These are phyloP conservation scores for Metschnikowia arizonensis DNA, from an alignment of 805 yeast species.

Conservation along the genomic window DNA sequence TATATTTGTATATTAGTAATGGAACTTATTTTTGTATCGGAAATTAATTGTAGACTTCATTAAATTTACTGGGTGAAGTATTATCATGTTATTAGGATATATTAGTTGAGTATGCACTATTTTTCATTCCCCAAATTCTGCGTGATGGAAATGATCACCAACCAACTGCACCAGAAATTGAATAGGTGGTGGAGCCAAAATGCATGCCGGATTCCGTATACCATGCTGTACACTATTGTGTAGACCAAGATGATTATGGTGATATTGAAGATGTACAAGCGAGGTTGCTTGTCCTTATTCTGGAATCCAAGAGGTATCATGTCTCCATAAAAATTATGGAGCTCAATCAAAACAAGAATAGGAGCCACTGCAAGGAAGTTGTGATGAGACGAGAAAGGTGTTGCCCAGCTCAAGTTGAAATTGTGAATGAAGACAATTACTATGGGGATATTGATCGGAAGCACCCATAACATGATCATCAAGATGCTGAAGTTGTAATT, in stretches of 20 bases:
- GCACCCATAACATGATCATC: slow-evolving; percentile 67
- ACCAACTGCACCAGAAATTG: slow-evolving; percentile 58
- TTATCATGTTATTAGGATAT: background rate
- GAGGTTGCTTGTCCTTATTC: slow-evolving; percentile 3
- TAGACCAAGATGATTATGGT: slow-evolving; percentile 40
- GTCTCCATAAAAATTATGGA: slow-evolving; percentile 33
- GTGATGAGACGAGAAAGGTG: slow-evolving; percentile 85
- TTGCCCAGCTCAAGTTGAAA: slow-evolving; percentile 69
- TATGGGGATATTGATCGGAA: slow-evolving; percentile 76
- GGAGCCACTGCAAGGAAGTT: slow-evolving; percentile 76
- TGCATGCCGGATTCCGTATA: slow-evolving; percentile 79
- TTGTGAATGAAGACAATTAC: slow-evolving; percentile 80
- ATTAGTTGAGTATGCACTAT: background rate
- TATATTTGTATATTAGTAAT: slow-evolving; percentile 24
- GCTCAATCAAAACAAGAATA: slow-evolving; percentile 55
- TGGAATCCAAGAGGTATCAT: slow-evolving; percentile 34
- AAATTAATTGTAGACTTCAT: background rate
- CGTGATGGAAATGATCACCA: slow-evolving; percentile 22
- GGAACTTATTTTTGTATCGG: slow-evolving; percentile 19
- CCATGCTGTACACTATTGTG: slow-evolving; percentile 54
- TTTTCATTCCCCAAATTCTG: slow-evolving; percentile 1
- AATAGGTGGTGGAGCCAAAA: slow-evolving; percentile 79
- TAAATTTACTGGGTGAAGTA: background rate
- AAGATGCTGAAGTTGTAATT: slow-evolving; percentile 64
- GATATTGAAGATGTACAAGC: slow-evolving; percentile 6